A percentile compares a stretch with the other conserved stretches of the same genome.
Conservation (phyloP, 345 rosid genomes). For the Geranium rotundifolium region DNA sequence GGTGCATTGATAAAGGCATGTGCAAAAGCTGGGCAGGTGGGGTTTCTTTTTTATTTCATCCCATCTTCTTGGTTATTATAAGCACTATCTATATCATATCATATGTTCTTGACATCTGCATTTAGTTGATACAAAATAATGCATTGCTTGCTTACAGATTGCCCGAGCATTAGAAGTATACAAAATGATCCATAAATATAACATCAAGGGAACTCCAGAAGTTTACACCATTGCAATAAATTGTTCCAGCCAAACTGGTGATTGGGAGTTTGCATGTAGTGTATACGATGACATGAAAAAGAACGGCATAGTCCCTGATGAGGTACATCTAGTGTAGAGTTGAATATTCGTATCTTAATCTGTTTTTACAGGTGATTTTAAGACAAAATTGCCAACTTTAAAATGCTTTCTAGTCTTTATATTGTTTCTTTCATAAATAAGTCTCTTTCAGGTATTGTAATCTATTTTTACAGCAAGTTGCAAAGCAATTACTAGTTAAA, state of each 20-base stretch:
- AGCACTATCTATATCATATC: constrained; percentile 3
- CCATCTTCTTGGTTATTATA: constrained; percentile 5
- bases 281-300: constrained; percentile 68
- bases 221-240: constrained; percentile 80
- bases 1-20: constrained; percentile 92
- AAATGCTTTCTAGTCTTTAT: too few species aligned
- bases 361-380: background rate
- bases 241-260: constrained; percentile 76
- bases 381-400: background rate
- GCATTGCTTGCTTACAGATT: constrained; percentile 35
- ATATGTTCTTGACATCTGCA: background rate
- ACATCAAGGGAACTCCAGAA: constrained; percentile 83
- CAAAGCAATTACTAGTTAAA: too few species aligned
- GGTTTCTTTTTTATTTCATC: background rate
- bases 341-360: background rate
- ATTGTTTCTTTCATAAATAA: too few species aligned
- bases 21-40: constrained; percentile 78
- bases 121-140: constrained; percentile 8
- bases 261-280: constrained; percentile 67
- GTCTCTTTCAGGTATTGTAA: too few species aligned
- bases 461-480: too few species aligned
- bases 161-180: constrained; percentile 75
- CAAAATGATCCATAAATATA: constrained; percentile 55
- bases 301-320: constrained; percentile 70
- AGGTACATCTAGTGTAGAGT: constrained; percentile 29